Base-by-base conservation (phyloP, 148 eudicot species). In the Dysphania ambrosioides region DNA sequence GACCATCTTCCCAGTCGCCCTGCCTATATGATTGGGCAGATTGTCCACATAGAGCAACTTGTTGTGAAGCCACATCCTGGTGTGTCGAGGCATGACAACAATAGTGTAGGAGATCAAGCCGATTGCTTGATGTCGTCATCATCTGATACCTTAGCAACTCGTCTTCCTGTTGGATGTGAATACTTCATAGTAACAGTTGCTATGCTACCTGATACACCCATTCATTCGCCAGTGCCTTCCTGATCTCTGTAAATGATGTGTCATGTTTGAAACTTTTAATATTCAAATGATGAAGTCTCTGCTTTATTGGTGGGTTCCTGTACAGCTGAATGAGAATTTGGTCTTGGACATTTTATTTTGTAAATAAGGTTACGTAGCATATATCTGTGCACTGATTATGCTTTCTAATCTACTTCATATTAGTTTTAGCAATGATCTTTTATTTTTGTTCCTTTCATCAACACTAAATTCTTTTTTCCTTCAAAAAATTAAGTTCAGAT, bases 21-120 rank as follows among this genome's bases (percentile, higher is more conserved):
- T 10, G 72, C 75, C 73, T 96, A 90, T 79, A 89, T 96, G 10
- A 77, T 92, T 1, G 99, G 99, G 21, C 97, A 88, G 81, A 85
- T 96, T 72, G 97, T 96, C 69, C 99, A 96, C 79, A 90, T 96
- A 31, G 99, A 96, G 78, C 79, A 89, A 70, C 86, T 78, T 77
- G 60, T 66, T 18, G 99, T 88, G 44, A 87, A 84, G 71, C 74
- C 87, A 8, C 80, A 75, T 10, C 73, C 87, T 15, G 40, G 83
- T 7, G 5, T 41, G 4, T 69, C 42, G 6, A 77, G 58, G 75
- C 75, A 41, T 47, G 79, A 72, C 59, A 86, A 35, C 66, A 79
- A 18, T 58, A 59, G 19, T 31, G 71, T 72, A 68, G 83, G 75
- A 30, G 85, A 83, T 71, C 75, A 44, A 58, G 72, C 71, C 16